phyloP scores from a whole-genome alignment of 148 eudicot genomes.

The Tetragonia tetragonoides region DNA sequence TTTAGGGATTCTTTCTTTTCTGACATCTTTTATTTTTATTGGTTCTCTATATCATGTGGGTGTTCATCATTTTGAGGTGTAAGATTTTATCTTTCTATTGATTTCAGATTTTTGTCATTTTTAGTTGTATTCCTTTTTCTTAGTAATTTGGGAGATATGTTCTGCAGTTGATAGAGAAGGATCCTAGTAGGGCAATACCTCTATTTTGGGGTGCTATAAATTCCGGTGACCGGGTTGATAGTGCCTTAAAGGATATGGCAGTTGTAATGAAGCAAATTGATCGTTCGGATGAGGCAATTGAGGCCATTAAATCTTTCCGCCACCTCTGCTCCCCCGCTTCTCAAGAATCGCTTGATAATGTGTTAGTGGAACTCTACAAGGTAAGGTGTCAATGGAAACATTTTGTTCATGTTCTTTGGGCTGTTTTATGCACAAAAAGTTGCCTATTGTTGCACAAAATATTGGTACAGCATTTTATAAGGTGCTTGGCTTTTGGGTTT shows the following conservation, averaged over 20 bases:
- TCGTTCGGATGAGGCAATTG: constrained; percentile 90
- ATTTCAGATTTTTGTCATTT: no score
- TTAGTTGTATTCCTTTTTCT: no score
- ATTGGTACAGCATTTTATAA: no score
- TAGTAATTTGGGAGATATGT: neutral
- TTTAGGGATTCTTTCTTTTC: no score
- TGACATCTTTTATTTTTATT: no score
- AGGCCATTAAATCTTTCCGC: constrained; percentile 84
- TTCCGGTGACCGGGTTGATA: constrained; percentile 94
- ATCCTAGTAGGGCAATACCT: constrained; percentile 93
- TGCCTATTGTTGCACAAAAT: no score
- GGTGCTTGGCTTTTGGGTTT: no score
- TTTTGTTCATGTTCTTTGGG: no score
- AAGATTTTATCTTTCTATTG: no score
- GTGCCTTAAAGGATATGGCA: constrained; percentile 98
- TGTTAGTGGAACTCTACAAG: constrained; percentile 89
- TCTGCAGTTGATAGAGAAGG: constrained; percentile 86
- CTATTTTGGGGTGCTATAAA: constrained; percentile 97
- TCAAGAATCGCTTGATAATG: constrained; percentile 96
- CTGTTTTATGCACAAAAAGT: no score
- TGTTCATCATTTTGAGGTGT: no score
- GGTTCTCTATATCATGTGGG: no score
- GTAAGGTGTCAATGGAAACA: constrained; percentile 21
- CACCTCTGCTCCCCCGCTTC: constrained; percentile 73
- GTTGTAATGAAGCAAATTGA: constrained; percentile 97